Percentiles rank a stretch among this genome's conserved stretches.
phyloP scores from a whole-genome alignment of 768 basidiomycete species.

The Rhizopogon rudus region DNA sequence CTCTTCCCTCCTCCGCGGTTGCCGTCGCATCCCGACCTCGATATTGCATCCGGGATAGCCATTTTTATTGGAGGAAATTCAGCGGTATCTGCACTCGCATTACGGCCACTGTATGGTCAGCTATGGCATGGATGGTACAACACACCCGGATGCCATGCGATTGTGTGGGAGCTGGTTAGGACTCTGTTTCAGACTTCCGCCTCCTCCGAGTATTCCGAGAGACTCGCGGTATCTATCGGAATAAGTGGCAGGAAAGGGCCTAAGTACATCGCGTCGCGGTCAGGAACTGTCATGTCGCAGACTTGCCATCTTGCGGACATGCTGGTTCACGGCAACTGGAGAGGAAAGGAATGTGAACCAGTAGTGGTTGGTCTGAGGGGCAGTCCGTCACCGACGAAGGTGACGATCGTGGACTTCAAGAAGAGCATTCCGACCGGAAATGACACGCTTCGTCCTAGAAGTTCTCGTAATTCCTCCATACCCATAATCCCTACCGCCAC shows the following conservation, averaged over 20 bases:
- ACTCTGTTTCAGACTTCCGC: constrained; percentile 10
- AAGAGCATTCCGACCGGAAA: neutral
- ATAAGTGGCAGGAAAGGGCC: constrained; percentile 30
- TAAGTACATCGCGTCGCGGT: constrained; percentile 72
- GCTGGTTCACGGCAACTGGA: constrained; percentile 20
- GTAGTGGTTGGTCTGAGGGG: constrained; percentile 6
- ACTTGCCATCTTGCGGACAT: constrained; percentile 53
- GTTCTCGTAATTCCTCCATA: constrained; percentile 3
- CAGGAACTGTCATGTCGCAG: constrained; percentile 42
- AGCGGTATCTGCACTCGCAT: constrained; percentile 24
- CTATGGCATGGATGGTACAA: constrained; percentile 32
- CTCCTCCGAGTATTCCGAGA: constrained; percentile 12
- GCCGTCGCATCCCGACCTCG: constrained; percentile 7
- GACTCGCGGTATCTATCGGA: constrained; percentile 14
- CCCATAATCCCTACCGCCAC: constrained; percentile 15
- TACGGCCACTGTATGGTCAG: constrained; percentile 21
- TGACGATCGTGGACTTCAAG: constrained; percentile 1
- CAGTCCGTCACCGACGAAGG: constrained; percentile 8
- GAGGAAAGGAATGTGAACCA: constrained; percentile 6
- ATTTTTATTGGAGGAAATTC: constrained; percentile 27
- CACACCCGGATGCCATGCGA: constrained; percentile 24
- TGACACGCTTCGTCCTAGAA: neutral
- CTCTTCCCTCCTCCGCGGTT: neutral
- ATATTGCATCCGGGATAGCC: constrained; percentile 14
- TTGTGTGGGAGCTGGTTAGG: constrained; percentile 15